phyloP scores from a whole-genome alignment of 208 protist species.

The Trypanosoma theileri region DNA sequence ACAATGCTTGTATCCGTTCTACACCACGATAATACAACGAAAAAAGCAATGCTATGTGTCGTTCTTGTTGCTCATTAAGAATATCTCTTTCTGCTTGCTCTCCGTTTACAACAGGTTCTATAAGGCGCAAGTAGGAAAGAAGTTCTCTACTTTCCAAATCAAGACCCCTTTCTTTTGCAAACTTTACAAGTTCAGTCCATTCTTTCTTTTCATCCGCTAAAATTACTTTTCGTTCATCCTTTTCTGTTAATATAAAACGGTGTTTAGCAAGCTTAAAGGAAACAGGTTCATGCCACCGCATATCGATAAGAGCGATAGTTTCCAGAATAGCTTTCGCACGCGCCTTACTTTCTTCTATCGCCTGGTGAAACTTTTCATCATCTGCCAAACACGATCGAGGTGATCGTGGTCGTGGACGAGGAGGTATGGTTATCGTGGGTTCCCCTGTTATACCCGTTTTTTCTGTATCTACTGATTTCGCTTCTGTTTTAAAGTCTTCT shows the following conservation, averaged over 20 bases:
- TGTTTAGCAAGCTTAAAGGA: conserved; percentile 25
- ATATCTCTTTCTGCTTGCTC: conserved; percentile 5
- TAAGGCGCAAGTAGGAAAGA: background rate
- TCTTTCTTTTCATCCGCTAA: conserved; percentile 3
- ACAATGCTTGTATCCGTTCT: background rate
- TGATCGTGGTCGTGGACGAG: background rate
- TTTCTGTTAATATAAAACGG: conserved; percentile 14
- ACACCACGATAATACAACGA: conserved; percentile 14
- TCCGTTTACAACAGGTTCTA: conserved; percentile 9
- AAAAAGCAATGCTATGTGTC: conserved; percentile 10
- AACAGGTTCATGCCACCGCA: conserved; percentile 18
- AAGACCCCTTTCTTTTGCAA: background rate
- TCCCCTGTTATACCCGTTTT: background rate
- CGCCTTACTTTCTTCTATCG: conserved; percentile 19
- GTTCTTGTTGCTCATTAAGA: conserved; percentile 8
- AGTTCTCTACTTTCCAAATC: background rate
- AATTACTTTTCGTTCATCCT: conserved; percentile 7
- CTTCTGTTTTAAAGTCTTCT: too few relatives aligned
- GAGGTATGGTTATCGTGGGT: background rate
- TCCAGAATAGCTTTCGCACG: conserved; percentile 13
- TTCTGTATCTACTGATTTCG: background rate
- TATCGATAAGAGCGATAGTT: conserved; percentile 23
- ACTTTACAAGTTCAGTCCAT: background rate
- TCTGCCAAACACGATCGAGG: conserved; percentile 13
- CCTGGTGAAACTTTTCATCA: conserved; percentile 7